A percentile compares a stretch with the other conserved stretches of the same genome.
These are phyloP conservation scores for Lachancea fermentati DNA, from an alignment of 805 yeast species.

Conservation along the genomic window DNA sequence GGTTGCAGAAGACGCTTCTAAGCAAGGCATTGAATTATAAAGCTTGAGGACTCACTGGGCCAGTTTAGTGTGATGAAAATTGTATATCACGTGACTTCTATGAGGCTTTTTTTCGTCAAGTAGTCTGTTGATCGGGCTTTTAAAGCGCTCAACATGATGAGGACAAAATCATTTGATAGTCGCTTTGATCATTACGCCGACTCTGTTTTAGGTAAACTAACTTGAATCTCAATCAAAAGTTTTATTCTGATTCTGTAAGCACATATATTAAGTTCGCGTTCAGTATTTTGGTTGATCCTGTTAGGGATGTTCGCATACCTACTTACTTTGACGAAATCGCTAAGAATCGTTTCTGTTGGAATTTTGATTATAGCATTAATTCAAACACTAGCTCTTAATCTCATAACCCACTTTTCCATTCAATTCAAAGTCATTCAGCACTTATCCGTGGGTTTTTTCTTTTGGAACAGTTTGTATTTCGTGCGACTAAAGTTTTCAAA, in stretches of 20 bases:
- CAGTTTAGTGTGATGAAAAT: too few species aligned
- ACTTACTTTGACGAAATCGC: background rate
- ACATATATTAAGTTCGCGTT: background rate
- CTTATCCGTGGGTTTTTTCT: background rate
- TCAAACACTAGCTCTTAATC: background rate
- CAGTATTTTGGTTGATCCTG: background rate
- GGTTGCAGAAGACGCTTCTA: slow-evolving; percentile 22
- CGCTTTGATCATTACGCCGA: background rate
- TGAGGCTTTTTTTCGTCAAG: background rate
- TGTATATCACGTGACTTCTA: background rate
- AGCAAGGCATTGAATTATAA: slow-evolving; percentile 16
- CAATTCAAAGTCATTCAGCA: background rate
- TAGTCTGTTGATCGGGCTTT: background rate
- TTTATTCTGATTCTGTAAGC: background rate
- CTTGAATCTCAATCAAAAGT: background rate
- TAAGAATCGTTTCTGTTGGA: background rate
- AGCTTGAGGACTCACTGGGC: too few species aligned
- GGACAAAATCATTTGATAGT: background rate
- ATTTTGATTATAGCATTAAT: background rate
- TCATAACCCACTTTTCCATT: background rate
- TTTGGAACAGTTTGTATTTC: background rate
- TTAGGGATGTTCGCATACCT: background rate
- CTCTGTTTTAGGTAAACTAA: background rate
- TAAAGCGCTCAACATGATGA: background rate
- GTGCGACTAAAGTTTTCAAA: background rate